phyloP scores from a whole-genome alignment of 1,139 yeast species.

The Geotrichum klebahnii region DNA sequence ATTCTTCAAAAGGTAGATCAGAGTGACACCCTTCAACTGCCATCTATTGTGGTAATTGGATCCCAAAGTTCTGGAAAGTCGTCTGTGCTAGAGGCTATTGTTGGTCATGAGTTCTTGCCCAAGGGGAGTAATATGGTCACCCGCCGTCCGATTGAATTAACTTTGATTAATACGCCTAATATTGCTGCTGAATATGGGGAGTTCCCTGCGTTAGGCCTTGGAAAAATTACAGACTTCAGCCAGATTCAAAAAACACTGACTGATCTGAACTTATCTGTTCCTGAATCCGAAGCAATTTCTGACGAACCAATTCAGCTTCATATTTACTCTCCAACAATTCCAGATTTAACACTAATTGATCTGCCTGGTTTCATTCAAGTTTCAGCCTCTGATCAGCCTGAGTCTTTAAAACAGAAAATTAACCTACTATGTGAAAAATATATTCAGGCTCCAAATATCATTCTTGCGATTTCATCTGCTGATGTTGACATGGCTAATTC shows the following conservation, averaged over 20 bases:
- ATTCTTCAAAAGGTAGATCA: conserved; percentile 74
- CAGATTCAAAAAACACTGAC: conserved; percentile 81
- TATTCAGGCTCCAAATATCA: conserved; percentile 86
- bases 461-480: conserved; percentile 93
- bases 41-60: conserved; percentile 94
- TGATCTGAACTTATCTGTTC: conserved; percentile 90
- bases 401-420: conserved; percentile 73
- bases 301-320: conserved; percentile 89
- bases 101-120: conserved; percentile 90
- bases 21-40: conserved; percentile 71
- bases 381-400: conserved; percentile 94
- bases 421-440: conserved; percentile 77
- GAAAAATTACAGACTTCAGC: conserved; percentile 75
- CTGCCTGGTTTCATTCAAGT: conserved; percentile 96
- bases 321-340: conserved; percentile 85
- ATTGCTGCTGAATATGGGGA: conserved; percentile 86
- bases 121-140: conserved; percentile 96
- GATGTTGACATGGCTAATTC: conserved; percentile 97
- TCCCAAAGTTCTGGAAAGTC: conserved; percentile 97
- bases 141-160: conserved; percentile 88
- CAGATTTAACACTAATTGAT: conserved; percentile 90
- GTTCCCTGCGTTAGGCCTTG: conserved; percentile 83
- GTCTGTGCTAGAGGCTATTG: conserved; percentile 87
- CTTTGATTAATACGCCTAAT: conserved; percentile 80
- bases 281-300: conserved; percentile 76